A percentile compares a stretch with the other conserved stretches of the same genome.
These are phyloP conservation scores for Xylariaceae sp. DNA, from an alignment of 2,329 filamentous ascomycete species.

Conservation along the genomic window DNA sequence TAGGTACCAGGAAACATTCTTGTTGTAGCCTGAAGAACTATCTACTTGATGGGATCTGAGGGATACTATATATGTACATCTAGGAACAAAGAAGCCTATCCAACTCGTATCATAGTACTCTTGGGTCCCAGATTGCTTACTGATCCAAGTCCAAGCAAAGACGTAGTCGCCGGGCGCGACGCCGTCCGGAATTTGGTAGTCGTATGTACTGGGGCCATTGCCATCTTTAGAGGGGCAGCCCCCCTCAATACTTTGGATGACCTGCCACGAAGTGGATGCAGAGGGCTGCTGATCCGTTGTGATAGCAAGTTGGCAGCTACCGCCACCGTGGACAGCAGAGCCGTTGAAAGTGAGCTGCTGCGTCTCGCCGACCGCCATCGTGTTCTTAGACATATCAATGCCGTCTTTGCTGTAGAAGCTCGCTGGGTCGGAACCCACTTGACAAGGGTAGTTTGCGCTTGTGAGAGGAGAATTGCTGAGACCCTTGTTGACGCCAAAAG, in stretches of 20 bases:
- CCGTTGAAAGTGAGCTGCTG: conserved; percentile 56
- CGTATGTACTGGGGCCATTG: conserved; percentile 42
- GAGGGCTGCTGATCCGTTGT: conserved; percentile 52
- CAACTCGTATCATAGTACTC: too few species aligned
- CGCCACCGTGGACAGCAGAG: conserved; percentile 65
- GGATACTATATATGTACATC: too few species aligned
- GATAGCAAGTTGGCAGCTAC: conserved; percentile 68
- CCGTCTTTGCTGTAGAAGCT: conserved; percentile 36
- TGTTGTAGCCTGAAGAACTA: too few species aligned
- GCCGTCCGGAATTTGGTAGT: conserved; percentile 57
- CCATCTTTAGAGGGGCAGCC: conserved; percentile 57
- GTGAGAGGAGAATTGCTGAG: conserved; percentile 57
- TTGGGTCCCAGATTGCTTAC: conserved; percentile 47
- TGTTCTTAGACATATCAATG: conserved; percentile 30
- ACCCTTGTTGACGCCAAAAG: conserved; percentile 37
- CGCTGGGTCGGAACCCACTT: conserved; percentile 36
- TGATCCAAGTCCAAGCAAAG: conserved; percentile 73
- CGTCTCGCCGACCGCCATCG: conserved; percentile 35
- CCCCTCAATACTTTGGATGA: conserved; percentile 66
- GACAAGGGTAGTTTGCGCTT: conserved; percentile 62
- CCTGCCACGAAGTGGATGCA: conserved; percentile 55
- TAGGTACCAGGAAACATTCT: too few species aligned
- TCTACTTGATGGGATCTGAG: too few species aligned
- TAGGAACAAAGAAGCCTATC: too few species aligned
- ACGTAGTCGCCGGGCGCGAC: conserved; percentile 61